Base-by-base conservation (phyloP, 2,329 filamentous ascomycete genomes). In the Lachnellula subtilissima region DNA sequence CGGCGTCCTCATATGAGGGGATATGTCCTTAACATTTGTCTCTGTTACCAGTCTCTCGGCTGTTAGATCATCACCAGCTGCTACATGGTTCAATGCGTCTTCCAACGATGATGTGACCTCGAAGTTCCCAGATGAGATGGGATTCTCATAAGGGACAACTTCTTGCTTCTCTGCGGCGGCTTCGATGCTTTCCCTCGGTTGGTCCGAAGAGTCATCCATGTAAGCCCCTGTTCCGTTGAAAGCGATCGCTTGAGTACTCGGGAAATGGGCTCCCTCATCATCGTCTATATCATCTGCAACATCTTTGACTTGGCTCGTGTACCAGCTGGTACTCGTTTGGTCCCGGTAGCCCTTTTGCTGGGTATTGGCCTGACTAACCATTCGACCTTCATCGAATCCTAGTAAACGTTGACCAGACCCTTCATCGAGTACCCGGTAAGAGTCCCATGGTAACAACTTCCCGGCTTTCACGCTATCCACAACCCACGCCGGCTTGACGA, bases 401-500 rank as follows among this genome's bases (percentile, higher is more conserved):
- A 99, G 75, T 1, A 92, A 80, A 64, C 89, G 91, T 72, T 99
- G 94, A 9, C 85, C 83, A 0, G 86, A 83, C 0, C 91, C 91
- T 70, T 96, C 90, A 62, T 94, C 89, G 4, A 97, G 76, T 0
- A 97, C 85, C 32, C 90, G 84, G 68, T 94, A 99, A 12, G 85
- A 78, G 58, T 88, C 80, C 94, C 95, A 99, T 0, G 93, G 87
- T 28, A 97, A 76, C 46, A 97, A 73, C 65, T 83, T 88, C 5
- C 91, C 91, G 6, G 89, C 89, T 55, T 83, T 78, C 47, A 97
- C 83, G 59, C 92, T 97, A 64, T 99, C 93, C 14, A 91, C 86
- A 3, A 99, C 83, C 94, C 94, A 99, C 19, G 90, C 86, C 0
- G 94, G 94, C 71, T 94, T 96, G 50, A 97, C 94, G 39, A 99